Percentiles rank a stretch among this genome's conserved stretches.
Conservation (phyloP, 495 filamentous ascomycete species). For the Lasiosphaeriaceae sp. region DNA sequence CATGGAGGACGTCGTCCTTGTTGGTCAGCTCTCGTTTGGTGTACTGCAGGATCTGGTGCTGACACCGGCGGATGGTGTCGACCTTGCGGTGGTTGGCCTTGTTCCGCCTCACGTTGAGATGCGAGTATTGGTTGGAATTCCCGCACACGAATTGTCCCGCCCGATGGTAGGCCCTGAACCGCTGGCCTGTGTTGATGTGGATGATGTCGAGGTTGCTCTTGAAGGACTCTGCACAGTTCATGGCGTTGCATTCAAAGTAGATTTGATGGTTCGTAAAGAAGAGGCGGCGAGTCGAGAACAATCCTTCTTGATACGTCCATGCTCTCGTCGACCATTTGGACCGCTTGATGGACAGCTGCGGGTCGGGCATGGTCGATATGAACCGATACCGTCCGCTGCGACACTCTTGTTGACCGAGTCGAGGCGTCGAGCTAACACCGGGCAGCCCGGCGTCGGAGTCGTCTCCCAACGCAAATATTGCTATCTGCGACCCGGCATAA, state of each 20-base stretch:
- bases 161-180: slow-evolving; percentile 9
- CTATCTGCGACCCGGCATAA: slow-evolving; percentile 20
- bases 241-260: slow-evolving; percentile 35
- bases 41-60: slow-evolving; percentile 14
- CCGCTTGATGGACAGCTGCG: slow-evolving; percentile 3
- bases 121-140: slow-evolving; percentile 16
- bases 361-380: slow-evolving; percentile 11
- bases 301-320: slow-evolving; percentile 42
- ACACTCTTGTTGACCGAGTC: neutral
- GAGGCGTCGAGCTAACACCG: slow-evolving; percentile 13
- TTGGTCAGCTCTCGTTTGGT: slow-evolving; percentile 20
- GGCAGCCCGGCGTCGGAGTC: slow-evolving; percentile 14
- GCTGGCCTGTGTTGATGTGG: slow-evolving; percentile 7
- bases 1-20: slow-evolving; percentile 21
- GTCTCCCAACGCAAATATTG: slow-evolving; percentile 28
- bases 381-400: slow-evolving; percentile 4
- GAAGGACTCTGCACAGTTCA: slow-evolving; percentile 20
- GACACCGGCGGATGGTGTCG: slow-evolving; percentile 9
- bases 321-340: slow-evolving; percentile 32
- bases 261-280: slow-evolving; percentile 31
- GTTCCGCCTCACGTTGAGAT: slow-evolving; percentile 18
- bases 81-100: slow-evolving; percentile 19
- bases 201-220: slow-evolving; percentile 9
- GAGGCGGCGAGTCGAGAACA: slow-evolving; percentile 30
- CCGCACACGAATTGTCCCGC: slow-evolving; percentile 16